Evolutionary conservation across 2,329 filamentous ascomycete genomes (phyloP), one percentile per base, ranked within the genome.

Genomic region (Fusarium sp.): DNA sequence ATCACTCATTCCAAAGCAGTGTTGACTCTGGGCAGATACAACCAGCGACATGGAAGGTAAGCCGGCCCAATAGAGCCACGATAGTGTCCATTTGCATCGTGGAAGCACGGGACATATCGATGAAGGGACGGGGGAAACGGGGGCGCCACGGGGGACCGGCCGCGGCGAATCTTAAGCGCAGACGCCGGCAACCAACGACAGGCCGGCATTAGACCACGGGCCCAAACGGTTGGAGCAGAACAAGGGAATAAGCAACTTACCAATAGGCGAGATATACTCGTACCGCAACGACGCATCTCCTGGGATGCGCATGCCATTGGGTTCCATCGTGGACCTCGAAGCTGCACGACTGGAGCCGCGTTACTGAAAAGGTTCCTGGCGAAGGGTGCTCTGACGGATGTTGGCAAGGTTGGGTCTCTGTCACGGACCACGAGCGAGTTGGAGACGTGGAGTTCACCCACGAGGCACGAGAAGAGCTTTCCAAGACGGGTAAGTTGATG

Each of bases 181-280:
- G 58, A 50, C 58, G 60, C 66, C 64, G 63, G 57, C 68, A 76
- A 75, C 82, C 81, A 84, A 84, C 81, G 74, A 73, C 64, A 79
- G 67, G 47, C 67, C 71, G 70, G 65, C 68, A 74, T 77, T 73
- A 72, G 61, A 69, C 78, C 79, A 83, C 83, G 79, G 78, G 78
- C 74, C 73, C 67, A 77, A 78, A 80, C 80, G 81, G 82, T 67
- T 68, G 64, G 68, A 68, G 58, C 61, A 69, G 66, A 69, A 64
- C 59, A 60, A 67, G 64, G 66, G 72, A 75, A 68, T 68, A 69
- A 67, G 58, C 69, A 77, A 19, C 83, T 81, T 76, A 85, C 84
- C 84, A 76, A 85, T 83, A 74, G 83, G 84, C 70, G 77, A 78
- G 67, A 86, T 78, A 75, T 80, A 83, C 62, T 77, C 73, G 55